Conservation (phyloP, 805 yeast genomes). For the Metschnikowia drakensbergensis region DNA sequence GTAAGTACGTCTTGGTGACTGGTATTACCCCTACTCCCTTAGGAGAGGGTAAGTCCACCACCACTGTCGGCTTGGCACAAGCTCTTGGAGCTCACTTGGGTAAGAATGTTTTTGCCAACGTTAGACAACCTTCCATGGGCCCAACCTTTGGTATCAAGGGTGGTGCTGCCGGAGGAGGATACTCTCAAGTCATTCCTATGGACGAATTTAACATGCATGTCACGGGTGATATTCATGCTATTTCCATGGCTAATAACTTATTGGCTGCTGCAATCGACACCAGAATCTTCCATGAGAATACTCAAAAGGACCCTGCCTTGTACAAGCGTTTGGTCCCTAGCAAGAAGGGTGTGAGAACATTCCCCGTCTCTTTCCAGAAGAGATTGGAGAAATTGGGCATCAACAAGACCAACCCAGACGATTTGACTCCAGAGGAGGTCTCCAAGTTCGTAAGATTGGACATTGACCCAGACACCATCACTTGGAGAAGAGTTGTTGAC, state of each 20-base stretch:
- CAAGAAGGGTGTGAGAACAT: conserved; percentile 65
- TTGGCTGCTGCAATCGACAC: conserved; percentile 85
- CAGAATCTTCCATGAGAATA: conserved; percentile 77
- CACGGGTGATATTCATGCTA: conserved; percentile 84
- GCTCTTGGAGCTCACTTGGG: conserved; percentile 74
- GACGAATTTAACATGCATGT: conserved; percentile 84
- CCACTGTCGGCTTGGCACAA: conserved; percentile 79
- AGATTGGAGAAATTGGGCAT: conserved; percentile 69
- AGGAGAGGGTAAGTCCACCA: conserved; percentile 84
- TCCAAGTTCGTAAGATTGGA: conserved; percentile 63
- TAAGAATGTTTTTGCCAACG: conserved; percentile 70
- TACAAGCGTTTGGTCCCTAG: conserved; percentile 73
- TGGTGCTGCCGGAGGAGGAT: conserved; percentile 91
- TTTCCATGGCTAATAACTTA: conserved; percentile 75
- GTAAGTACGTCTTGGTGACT: conserved; percentile 71
- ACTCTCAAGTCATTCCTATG: conserved; percentile 85
- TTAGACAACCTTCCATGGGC: conserved; percentile 86
- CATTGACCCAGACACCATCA: conserved; percentile 74
- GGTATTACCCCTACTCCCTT: conserved; percentile 85
- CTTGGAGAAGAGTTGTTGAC: conserved; percentile 82
- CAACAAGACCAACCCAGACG: conserved; percentile 65
- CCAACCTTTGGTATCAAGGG: conserved; percentile 87
- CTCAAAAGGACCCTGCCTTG: conserved; percentile 70
- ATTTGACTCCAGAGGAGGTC: conserved; percentile 66
- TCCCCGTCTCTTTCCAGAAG: conserved; percentile 63